phyloP scores from a whole-genome alignment of 805 yeast species.

The Lipomyces mesembrius region DNA sequence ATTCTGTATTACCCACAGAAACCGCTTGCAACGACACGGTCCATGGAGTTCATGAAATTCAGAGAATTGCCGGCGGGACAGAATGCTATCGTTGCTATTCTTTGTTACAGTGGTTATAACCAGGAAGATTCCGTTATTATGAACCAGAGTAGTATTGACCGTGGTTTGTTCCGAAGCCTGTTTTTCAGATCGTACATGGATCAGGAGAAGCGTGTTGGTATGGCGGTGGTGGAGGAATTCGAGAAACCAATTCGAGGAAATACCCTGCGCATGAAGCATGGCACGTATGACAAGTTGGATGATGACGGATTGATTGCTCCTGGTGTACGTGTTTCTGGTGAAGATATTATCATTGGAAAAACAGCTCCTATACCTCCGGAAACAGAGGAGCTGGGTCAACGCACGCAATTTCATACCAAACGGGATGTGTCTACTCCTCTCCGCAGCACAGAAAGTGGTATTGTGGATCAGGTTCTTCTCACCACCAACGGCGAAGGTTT shows the following conservation, averaged over 20 bases:
- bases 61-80: conserved; percentile 99
- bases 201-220: conserved; percentile 97
- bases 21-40: conserved; percentile 95
- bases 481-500: conserved; percentile 99
- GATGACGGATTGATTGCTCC: conserved; percentile 98
- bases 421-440: conserved; percentile 98
- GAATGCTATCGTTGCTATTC: conserved; percentile 96
- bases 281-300: conserved; percentile 96
- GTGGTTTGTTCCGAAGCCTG: conserved; percentile 93
- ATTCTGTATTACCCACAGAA: conserved; percentile 96
- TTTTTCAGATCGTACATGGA: conserved; percentile 98
- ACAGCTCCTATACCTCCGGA: conserved; percentile 99
- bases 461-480: conserved; percentile 94
- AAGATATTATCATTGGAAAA: conserved; percentile 97
- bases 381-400: conserved; percentile 96
- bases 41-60: conserved; percentile 96
- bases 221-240: conserved; percentile 96
- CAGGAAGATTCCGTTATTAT: conserved; percentile 99
- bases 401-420: conserved; percentile 97
- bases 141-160: conserved; percentile 97
- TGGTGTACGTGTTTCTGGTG: conserved; percentile 98
- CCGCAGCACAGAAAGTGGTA: conserved; percentile 96
- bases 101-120: conserved; percentile 97
- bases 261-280: conserved; percentile 93
- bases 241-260: conserved; percentile 96